Evolutionary conservation across 1,284 basidiomycete species (phyloP).

Genomic region (Coriolopsis trogii): DNA sequence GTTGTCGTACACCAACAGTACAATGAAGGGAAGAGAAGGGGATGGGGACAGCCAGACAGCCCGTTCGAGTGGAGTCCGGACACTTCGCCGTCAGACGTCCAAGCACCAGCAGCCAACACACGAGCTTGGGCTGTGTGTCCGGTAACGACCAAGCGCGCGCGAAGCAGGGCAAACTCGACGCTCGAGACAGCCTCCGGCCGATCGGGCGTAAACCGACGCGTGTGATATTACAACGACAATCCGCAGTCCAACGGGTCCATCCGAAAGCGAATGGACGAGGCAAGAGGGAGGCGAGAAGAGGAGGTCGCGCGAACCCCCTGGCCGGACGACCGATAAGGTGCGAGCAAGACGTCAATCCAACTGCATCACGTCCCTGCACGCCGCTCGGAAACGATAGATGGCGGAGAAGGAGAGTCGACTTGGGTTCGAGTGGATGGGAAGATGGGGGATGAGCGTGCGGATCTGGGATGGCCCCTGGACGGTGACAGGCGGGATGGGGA

Average conservation of each 20-base stretch:
- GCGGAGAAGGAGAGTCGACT: neutral
- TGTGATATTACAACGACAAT: no score
- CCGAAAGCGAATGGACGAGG: neutral
- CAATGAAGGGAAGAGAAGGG: no score
- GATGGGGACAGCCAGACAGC: no score
- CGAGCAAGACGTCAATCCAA: slow-evolving; percentile 9
- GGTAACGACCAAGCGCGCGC: no score
- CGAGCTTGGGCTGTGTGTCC: no score
- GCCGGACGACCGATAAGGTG: slow-evolving; percentile 5
- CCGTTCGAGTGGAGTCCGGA: no score
- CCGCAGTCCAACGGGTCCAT: neutral
- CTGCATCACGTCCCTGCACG: neutral
- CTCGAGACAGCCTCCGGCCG: no score
- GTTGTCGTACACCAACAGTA: no score
- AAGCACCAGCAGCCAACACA: no score
- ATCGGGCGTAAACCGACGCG: no score
- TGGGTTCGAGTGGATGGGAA: neutral
- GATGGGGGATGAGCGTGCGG: slow-evolving; percentile 6
- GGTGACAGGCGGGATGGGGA: neutral
- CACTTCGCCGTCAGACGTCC: no score
- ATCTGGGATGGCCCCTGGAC: slow-evolving; percentile 1
- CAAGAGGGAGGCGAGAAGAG: neutral
- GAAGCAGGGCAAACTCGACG: no score
- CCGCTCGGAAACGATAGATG: slow-evolving; percentile 2
- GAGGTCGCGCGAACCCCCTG: neutral